These are phyloP conservation scores for Candolleomyces eurysporus DNA, from an alignment of 768 basidiomycete genomes.

Conservation along the genomic window DNA sequence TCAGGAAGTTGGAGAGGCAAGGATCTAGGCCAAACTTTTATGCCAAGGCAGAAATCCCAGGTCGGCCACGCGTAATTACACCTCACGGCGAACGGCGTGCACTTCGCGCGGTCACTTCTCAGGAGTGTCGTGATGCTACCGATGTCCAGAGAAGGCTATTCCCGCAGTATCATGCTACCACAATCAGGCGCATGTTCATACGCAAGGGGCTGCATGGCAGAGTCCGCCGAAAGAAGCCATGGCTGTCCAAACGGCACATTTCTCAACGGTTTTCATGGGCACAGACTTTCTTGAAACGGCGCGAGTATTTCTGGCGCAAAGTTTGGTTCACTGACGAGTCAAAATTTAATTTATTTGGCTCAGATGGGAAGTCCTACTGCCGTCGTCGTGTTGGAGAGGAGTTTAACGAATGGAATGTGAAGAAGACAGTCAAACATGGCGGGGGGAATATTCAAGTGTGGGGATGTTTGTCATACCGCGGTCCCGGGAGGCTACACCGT, in stretches of 20 bases:
- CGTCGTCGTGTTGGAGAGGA: constrained; percentile 20
- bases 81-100: background rate
- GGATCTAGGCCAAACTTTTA: background rate
- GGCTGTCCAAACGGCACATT: background rate
- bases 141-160: background rate
- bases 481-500: constrained; percentile 14
- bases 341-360: constrained; percentile 9
- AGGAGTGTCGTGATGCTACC: background rate
- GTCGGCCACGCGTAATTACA: background rate
- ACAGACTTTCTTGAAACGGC: background rate
- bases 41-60: background rate
- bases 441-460: constrained; percentile 25
- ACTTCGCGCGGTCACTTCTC: background rate
- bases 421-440: constrained; percentile 21
- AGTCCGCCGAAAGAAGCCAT: constrained; percentile 5
- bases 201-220: constrained; percentile 1
- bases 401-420: constrained; percentile 13
- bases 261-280: background rate
- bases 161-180: background rate
- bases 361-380: constrained; percentile 10
- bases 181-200: background rate
- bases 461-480: constrained; percentile 24
- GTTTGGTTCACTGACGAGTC: constrained; percentile 4
- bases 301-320: background rate
- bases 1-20: constrained; percentile 1